Conservation (phyloP, 176 grass and related monocot genomes). For the Musa beccarii region DNA sequence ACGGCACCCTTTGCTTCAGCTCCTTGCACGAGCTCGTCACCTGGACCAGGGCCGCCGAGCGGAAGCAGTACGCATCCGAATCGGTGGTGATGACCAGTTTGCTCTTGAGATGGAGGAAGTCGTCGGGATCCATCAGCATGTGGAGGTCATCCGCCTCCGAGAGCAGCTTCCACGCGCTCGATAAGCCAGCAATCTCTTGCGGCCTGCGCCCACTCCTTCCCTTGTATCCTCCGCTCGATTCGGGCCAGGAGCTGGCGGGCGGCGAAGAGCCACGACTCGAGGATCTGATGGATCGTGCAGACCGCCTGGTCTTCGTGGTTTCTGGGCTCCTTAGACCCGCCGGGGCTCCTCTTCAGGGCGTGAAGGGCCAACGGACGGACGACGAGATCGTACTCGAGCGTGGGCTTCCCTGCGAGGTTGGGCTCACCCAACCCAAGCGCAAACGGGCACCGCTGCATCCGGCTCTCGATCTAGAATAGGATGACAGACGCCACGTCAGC, state of each 20-base stretch:
- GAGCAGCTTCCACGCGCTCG: conserved; percentile 88
- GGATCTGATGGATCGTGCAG: conserved; percentile 70
- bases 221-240: conserved; percentile 38
- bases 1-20: conserved; percentile 57
- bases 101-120: conserved; percentile 84
- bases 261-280: conserved; percentile 67
- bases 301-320: conserved; percentile 59
- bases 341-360: conserved; percentile 40
- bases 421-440: conserved; percentile 85
- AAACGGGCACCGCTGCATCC: conserved; percentile 77
- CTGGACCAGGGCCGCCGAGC: conserved; percentile 52
- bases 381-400: conserved; percentile 78
- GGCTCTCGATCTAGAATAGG: conserved; percentile 55
- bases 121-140: conserved; percentile 82
- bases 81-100: conserved; percentile 46
- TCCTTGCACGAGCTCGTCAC: conserved; percentile 43
- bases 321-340: conserved; percentile 28
- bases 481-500: conserved; percentile 52
- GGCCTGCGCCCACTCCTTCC: conserved; percentile 50
- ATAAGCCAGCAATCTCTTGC: conserved; percentile 80
- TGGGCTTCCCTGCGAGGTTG: conserved; percentile 81
- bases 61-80: conserved; percentile 65
- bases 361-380: conserved; percentile 64
- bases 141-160: conserved; percentile 79
- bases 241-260: conserved; percentile 49